Percentiles rank a stretch among this genome's conserved stretches.
These are phyloP conservation scores for Phytophthora pluvialis DNA, from an alignment of 352 stramenopile genomes.

Conservation along the genomic window DNA sequence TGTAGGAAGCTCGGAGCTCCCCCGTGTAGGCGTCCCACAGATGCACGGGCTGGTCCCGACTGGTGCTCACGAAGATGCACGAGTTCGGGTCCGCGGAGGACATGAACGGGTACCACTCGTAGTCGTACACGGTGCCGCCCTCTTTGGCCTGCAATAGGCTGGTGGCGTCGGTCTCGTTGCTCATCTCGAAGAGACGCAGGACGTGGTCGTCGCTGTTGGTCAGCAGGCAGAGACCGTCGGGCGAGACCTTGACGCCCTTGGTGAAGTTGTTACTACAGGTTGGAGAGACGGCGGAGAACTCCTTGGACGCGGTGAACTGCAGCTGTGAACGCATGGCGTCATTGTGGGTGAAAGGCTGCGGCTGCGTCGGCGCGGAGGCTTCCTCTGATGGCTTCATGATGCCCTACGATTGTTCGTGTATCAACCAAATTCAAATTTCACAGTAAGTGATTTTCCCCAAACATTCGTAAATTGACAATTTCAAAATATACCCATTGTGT, in stretches of 20 bases:
- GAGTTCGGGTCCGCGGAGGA: constrained; percentile 71
- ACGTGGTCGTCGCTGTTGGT: constrained; percentile 85
- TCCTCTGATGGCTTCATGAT: neutral
- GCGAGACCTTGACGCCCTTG: constrained; percentile 73
- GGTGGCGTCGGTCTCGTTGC: constrained; percentile 2
- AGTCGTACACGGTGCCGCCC: constrained; percentile 88
- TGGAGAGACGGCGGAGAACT: constrained; percentile 32
- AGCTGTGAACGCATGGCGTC: constrained; percentile 23
- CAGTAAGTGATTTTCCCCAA: too few relatives aligned
- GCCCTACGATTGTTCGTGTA: too few relatives aligned
- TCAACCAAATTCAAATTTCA: too few relatives aligned
- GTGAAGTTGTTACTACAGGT: constrained; percentile 74
- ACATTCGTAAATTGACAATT: too few relatives aligned
- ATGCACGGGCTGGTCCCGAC: constrained; percentile 89
- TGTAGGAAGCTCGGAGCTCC: constrained; percentile 79
- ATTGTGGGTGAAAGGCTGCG: constrained; percentile 22
- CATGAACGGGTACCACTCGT: constrained; percentile 91
- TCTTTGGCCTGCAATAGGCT: constrained; percentile 71
- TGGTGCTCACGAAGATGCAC: constrained; percentile 89
- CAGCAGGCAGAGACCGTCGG: constrained; percentile 88
- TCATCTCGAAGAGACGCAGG: constrained; percentile 81
- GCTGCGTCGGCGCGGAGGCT: neutral
- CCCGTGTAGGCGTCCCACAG: constrained; percentile 93
- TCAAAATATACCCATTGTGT: too few relatives aligned
- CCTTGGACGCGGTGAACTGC: constrained; percentile 33